Percentiles rank a stretch among this genome's conserved stretches.
Evolutionary conservation across 1,284 basidiomycete species (phyloP).

Genomic region (Chondrostereum purpureum): DNA sequence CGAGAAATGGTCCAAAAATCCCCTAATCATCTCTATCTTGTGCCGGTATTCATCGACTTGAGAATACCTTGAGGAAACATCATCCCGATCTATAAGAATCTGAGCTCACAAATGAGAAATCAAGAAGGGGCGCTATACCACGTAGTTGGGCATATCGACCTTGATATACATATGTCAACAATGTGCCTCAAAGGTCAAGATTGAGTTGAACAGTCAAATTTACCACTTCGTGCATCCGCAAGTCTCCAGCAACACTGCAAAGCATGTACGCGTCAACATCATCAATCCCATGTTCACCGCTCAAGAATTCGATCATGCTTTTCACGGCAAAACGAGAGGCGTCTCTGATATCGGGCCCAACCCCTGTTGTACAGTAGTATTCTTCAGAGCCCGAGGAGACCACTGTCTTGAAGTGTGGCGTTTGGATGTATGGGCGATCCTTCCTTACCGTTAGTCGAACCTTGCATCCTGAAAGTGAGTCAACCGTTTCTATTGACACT

Average conservation of each 20-base stretch:
- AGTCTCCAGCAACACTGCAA: slow-evolving; percentile 53
- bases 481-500: background rate
- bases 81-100: background rate
- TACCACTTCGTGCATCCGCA: slow-evolving; percentile 59
- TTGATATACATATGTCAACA: slow-evolving; percentile 17
- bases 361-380: slow-evolving; percentile 54
- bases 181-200: slow-evolving; percentile 1
- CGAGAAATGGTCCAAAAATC: too few relatives aligned
- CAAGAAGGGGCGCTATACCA: slow-evolving; percentile 37
- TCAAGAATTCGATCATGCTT: slow-evolving; percentile 49
- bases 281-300: slow-evolving; percentile 32
- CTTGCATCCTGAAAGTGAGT: slow-evolving; percentile 16
- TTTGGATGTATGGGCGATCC: slow-evolving; percentile 48
- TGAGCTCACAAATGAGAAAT: too few relatives aligned
- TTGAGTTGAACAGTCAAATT: slow-evolving; percentile 18
- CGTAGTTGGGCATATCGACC: slow-evolving; percentile 64
- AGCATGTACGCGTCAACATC: slow-evolving; percentile 51
- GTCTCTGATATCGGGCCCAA: slow-evolving; percentile 46
- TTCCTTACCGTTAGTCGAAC: slow-evolving; percentile 51
- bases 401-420: slow-evolving; percentile 41
- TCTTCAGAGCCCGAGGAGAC: slow-evolving; percentile 25
- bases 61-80: slow-evolving; percentile 1
- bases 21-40: too few relatives aligned
- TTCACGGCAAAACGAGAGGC: slow-evolving; percentile 49
- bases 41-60: too few relatives aligned